Evolutionary conservation across 768 basidiomycete genomes (phyloP).

Genomic region (Suillus paluster): DNA sequence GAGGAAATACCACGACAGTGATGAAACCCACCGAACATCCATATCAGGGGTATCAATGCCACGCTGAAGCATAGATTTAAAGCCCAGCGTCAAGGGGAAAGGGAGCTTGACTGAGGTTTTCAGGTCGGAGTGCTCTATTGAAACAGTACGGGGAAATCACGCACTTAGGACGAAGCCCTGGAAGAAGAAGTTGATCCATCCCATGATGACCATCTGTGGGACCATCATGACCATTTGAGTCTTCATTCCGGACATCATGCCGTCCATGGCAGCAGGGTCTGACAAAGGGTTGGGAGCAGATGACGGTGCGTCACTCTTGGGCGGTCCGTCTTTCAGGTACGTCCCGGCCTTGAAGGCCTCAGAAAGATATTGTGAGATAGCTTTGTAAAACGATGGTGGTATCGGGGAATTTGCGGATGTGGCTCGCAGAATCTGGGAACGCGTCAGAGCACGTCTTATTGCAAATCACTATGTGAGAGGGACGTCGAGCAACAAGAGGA

Average conservation of each 20-base stretch:
- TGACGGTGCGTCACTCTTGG: constrained; percentile 61
- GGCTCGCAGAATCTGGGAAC: constrained; percentile 83
- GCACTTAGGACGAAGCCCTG: constrained; percentile 96
- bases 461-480: neutral
- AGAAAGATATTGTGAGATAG: constrained; percentile 76
- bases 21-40: constrained; percentile 99
- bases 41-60: constrained; percentile 95
- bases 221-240: constrained; percentile 99
- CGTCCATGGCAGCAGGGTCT: constrained; percentile 93
- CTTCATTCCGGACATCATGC: constrained; percentile 99
- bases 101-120: constrained; percentile 83
- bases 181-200: constrained; percentile 99
- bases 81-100: constrained; percentile 94
- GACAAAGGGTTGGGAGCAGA: constrained; percentile 80
- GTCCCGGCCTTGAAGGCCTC: constrained; percentile 73
- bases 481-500: constrained; percentile 7
- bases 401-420: constrained; percentile 83
- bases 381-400: constrained; percentile 70
- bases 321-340: constrained; percentile 86
- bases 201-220: constrained; percentile 98
- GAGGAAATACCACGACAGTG: constrained; percentile 98
- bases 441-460: constrained; percentile 74
- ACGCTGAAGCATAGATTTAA: constrained; percentile 97
- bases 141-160: constrained; percentile 38
- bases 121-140: constrained; percentile 10